phyloP scores from a whole-genome alignment of 2,329 filamentous ascomycete genomes.

The Rhinocladiella mackenziei region DNA sequence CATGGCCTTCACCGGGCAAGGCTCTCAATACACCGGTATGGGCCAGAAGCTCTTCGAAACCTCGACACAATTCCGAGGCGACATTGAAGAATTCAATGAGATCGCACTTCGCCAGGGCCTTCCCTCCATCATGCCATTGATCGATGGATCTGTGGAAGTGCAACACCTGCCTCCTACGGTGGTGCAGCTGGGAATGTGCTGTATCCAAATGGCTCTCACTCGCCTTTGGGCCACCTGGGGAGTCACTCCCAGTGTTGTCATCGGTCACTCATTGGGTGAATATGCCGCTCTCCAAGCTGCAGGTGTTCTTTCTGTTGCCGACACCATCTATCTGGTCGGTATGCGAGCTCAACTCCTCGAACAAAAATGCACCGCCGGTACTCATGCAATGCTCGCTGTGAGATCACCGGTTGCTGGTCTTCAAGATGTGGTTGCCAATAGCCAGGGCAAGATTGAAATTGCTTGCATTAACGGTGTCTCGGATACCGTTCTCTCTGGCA shows the following conservation, averaged over 20 bases:
- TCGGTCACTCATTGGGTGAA: slow-evolving; percentile 43
- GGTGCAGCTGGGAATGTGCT: slow-evolving; percentile 38
- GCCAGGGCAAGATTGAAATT: slow-evolving; percentile 31
- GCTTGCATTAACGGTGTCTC: slow-evolving; percentile 45
- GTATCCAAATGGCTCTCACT: slow-evolving; percentile 40
- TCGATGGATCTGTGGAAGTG: slow-evolving; percentile 34
- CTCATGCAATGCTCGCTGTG: slow-evolving; percentile 45
- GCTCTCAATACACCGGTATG: slow-evolving; percentile 38
- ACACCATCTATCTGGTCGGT: slow-evolving; percentile 41
- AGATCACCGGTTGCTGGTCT: slow-evolving; percentile 37
- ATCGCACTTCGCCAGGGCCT: slow-evolving; percentile 36
- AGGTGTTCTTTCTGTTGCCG: slow-evolving; percentile 37
- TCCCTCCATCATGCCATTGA: slow-evolving; percentile 37
- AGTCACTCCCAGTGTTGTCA: slow-evolving; percentile 37
- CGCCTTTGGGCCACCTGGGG: slow-evolving; percentile 38
- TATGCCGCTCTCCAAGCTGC: slow-evolving; percentile 41
- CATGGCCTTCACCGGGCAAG: slow-evolving; percentile 42
- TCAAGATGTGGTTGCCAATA: slow-evolving; percentile 31
- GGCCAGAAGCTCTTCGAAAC: slow-evolving; percentile 37
- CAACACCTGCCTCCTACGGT: slow-evolving; percentile 34
- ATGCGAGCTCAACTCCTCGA: slow-evolving; percentile 41
- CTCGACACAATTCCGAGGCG: slow-evolving; percentile 32
- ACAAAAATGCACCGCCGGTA: slow-evolving; percentile 39
- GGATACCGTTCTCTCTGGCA: slow-evolving; percentile 43
- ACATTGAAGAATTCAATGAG: slow-evolving; percentile 34